These are phyloP conservation scores for Russula earlei DNA, from an alignment of 768 basidiomycete genomes.

Conservation along the genomic window DNA sequence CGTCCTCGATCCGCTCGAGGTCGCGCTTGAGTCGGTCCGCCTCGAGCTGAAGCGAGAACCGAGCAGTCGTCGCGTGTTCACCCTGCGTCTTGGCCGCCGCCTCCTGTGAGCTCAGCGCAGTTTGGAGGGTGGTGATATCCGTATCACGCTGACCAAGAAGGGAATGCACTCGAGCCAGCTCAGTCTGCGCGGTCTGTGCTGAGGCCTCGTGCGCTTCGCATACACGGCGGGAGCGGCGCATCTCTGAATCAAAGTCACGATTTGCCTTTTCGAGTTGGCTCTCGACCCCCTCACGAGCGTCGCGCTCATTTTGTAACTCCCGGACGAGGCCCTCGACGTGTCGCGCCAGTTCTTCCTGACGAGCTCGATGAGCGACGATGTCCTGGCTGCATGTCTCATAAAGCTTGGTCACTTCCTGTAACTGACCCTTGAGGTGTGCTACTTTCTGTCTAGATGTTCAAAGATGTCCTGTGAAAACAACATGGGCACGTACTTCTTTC, in stretches of 20 bases:
- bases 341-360: constrained; percentile 68
- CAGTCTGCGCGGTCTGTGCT: constrained; percentile 51
- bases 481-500: constrained; percentile 54
- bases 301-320: constrained; percentile 50
- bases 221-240: constrained; percentile 50
- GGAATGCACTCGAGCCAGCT: constrained; percentile 52
- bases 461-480: neutral
- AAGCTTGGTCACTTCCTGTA: constrained; percentile 53
- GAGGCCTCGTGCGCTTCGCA: constrained; percentile 65
- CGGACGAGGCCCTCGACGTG: constrained; percentile 65
- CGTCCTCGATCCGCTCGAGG: constrained; percentile 68
- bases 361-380: constrained; percentile 53
- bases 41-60: constrained; percentile 84
- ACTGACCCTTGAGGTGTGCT: constrained; percentile 47
- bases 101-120: constrained; percentile 61
- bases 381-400: constrained; percentile 59
- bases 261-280: constrained; percentile 47
- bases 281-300: constrained; percentile 45
- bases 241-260: constrained; percentile 51
- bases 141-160: constrained; percentile 62
- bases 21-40: constrained; percentile 81
- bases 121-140: constrained; percentile 68
- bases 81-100: constrained; percentile 71
- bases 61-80: constrained; percentile 73
- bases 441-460: constrained; percentile 49